Percentiles rank a stretch among this genome's conserved stretches.
Conservation (phyloP, 441 rosid species). For the Adansonia gregorii region DNA sequence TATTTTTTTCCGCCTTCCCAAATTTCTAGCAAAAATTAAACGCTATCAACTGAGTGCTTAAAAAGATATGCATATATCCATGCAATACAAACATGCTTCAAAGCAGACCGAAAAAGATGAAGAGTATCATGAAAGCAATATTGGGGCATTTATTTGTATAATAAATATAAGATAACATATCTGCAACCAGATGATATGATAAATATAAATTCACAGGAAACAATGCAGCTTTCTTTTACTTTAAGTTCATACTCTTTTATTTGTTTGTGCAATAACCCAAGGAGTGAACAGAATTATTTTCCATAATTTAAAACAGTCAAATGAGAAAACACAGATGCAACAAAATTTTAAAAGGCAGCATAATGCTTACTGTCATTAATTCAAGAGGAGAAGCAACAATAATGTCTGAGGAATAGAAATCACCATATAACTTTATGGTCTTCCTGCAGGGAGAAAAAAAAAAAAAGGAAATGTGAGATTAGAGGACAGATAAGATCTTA, state of each 20-base stretch:
- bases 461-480: neutral
- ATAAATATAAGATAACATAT: conserved; percentile 9
- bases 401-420: conserved; percentile 88
- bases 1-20: conserved; percentile 58
- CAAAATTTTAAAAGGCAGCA: conserved; percentile 1
- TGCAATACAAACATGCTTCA: conserved; percentile 5
- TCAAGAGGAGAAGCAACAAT: conserved; percentile 91
- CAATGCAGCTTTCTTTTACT: neutral
- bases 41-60: conserved; percentile 22
- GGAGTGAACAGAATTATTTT: neutral
- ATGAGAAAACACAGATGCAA: neutral
- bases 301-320: neutral
- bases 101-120: conserved; percentile 10
- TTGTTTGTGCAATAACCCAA: neutral
- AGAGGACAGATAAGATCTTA: neutral
- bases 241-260: neutral
- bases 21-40: conserved; percentile 61
- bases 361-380: conserved; percentile 61
- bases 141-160: neutral
- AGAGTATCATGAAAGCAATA: neutral
- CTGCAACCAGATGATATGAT: neutral
- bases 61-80: conserved; percentile 1
- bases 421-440: conserved; percentile 82
- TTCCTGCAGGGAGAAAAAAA: conserved; percentile 50
- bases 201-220: conserved; percentile 1